Percentiles rank a stretch among this genome's conserved stretches.
Conservation (phyloP, 768 basidiomycete species). For the Naematelia aurantialba region DNA sequence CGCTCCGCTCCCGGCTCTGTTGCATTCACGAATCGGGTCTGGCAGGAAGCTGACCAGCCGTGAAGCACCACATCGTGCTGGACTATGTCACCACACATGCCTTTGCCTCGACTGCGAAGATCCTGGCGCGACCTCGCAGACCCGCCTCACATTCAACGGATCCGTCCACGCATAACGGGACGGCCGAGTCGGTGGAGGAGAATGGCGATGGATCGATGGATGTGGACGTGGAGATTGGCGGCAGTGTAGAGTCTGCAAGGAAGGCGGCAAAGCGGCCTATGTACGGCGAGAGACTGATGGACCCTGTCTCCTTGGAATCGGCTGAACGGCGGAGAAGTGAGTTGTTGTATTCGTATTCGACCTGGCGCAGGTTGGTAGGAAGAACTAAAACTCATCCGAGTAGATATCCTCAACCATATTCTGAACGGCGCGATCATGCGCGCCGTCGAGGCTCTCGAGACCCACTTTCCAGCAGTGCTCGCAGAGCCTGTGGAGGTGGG, state of each 20-base stretch:
- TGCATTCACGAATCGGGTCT: neutral
- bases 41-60: neutral
- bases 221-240: conserved; percentile 14
- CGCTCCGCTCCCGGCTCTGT: neutral
- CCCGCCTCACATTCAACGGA: neutral
- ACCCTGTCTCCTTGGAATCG: conserved; percentile 11
- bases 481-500: conserved; percentile 13
- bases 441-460: conserved; percentile 64
- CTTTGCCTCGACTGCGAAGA: conserved; percentile 33
- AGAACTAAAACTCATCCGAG: neutral
- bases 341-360: conserved; percentile 5
- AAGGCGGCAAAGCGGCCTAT: neutral
- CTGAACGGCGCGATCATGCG: conserved; percentile 72
- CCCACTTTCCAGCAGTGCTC: conserved; percentile 73
- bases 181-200: neutral
- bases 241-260: conserved; percentile 4
- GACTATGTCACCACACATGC: conserved; percentile 38
- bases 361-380: neutral
- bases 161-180: neutral
- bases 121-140: conserved; percentile 12
- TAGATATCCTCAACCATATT: conserved; percentile 69
- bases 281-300: conserved; percentile 8
- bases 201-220: conserved; percentile 13
- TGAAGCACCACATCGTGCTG: conserved; percentile 37
- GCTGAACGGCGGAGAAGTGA: conserved; percentile 32